phyloP scores from a whole-genome alignment of 2,329 filamentous ascomycete species.

The Boeremia lycopersici region DNA sequence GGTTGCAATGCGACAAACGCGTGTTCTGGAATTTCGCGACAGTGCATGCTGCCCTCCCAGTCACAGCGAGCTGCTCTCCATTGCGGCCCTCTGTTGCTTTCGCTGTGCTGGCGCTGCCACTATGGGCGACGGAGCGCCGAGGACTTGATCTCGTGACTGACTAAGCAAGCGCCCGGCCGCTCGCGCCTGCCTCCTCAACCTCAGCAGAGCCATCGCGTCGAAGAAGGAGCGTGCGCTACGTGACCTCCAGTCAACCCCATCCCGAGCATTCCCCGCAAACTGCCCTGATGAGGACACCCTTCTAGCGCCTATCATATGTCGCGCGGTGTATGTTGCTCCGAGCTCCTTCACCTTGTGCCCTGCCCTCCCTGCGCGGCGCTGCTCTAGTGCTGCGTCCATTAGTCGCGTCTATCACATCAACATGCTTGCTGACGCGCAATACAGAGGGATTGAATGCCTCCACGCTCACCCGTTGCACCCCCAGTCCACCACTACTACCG shows the following conservation, averaged over 20 bases:
- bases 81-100: conserved; percentile 4
- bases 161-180: conserved; percentile 12
- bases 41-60: conserved; percentile 5
- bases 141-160: conserved; percentile 21
- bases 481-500: conserved; percentile 4
- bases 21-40: conserved; percentile 21
- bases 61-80: conserved; percentile 1
- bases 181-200: conserved; percentile 23
- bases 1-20: conserved; percentile 37
- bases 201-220: conserved; percentile 44
- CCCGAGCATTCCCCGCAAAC: conserved; percentile 28
- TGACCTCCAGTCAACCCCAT: conserved; percentile 36
- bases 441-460: conserved; percentile 37
- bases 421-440: conserved; percentile 34
- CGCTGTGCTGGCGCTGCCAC: conserved; percentile 1
- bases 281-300: conserved; percentile 37
- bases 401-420: conserved; percentile 41
- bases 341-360: conserved; percentile 13
- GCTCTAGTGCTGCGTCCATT: conserved; percentile 21
- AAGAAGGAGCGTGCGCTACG: conserved; percentile 41
- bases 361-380: conserved; percentile 22
- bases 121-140: conserved; percentile 16
- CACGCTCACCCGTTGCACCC: conserved; percentile 23
- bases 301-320: conserved; percentile 32
- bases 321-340: conserved; percentile 31